phyloP scores from a whole-genome alignment of 495 filamentous ascomycete species.

The Penicillium daleae region DNA sequence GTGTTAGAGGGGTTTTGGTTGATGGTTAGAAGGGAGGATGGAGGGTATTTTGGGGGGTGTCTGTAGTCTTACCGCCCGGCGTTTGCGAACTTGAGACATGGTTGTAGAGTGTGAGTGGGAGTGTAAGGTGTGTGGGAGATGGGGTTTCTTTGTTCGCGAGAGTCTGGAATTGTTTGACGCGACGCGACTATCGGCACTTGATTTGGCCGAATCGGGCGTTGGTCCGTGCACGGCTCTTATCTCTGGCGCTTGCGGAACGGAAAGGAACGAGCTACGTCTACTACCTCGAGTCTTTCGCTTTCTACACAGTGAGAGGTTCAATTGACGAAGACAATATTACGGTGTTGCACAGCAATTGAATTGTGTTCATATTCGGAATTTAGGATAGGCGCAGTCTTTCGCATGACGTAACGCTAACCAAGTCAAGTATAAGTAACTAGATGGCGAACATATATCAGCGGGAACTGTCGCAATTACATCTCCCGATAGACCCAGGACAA shows the following conservation, averaged over 20 bases:
- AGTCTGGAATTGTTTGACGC: constrained; percentile 14
- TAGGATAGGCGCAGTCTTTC: neutral
- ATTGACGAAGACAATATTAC: neutral
- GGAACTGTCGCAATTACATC: neutral
- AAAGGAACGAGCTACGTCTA: neutral
- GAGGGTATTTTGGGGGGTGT: neutral
- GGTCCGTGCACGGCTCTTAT: constrained; percentile 32
- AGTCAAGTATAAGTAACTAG: neutral
- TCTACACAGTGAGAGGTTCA: neutral
- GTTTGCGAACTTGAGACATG: constrained; percentile 43
- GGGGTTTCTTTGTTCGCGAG: constrained; percentile 2
- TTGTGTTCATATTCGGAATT: neutral
- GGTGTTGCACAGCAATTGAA: neutral
- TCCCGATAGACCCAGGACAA: neutral
- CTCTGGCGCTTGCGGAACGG: neutral
- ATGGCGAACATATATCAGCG: constrained; percentile 10
- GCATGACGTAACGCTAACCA: constrained; percentile 1
- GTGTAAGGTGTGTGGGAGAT: neutral
- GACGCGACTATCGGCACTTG: constrained; percentile 23
- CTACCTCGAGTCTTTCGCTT: neutral
- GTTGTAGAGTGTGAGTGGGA: neutral
- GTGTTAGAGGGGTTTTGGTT: constrained; percentile 4
- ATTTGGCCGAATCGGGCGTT: constrained; percentile 27
- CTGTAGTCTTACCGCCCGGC: constrained; percentile 37
- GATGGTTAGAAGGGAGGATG: constrained; percentile 16